Evolutionary conservation across 2,329 filamentous ascomycete genomes (phyloP).

Genomic region (Curvularia hawaiiensis): DNA sequence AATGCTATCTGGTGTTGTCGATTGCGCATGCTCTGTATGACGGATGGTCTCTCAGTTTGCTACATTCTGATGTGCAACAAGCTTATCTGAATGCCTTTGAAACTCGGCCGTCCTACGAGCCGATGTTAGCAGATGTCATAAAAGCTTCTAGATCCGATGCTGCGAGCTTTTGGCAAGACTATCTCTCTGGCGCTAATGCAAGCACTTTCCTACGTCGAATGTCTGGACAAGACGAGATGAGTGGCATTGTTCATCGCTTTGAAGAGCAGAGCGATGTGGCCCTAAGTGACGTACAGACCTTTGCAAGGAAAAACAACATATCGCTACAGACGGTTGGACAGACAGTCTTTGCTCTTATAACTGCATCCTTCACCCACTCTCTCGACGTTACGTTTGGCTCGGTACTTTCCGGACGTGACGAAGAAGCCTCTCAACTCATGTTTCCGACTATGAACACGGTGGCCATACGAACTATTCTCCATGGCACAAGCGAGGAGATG

Average conservation of each 20-base stretch:
- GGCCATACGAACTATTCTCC: conserved; percentile 72
- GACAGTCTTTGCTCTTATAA: conserved; percentile 73
- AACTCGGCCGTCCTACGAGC: conserved; percentile 56
- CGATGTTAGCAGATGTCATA: conserved; percentile 62
- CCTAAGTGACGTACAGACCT: conserved; percentile 53
- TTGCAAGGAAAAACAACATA: conserved; percentile 71
- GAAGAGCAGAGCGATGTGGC: conserved; percentile 55
- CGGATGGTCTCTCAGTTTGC: conserved; percentile 77
- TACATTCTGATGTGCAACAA: conserved; percentile 72
- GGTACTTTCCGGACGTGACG: conserved; percentile 83
- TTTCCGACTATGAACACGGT: conserved; percentile 96
- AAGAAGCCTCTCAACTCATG: conserved; percentile 68
- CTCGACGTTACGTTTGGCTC: conserved; percentile 83
- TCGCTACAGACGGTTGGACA: conserved; percentile 79
- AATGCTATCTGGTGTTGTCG: conserved; percentile 64
- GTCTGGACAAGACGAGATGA: neutral
- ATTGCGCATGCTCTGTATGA: conserved; percentile 90
- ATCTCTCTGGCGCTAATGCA: conserved; percentile 60
- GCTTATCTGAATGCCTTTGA: conserved; percentile 61
- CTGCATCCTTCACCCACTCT: conserved; percentile 66
- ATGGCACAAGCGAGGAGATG: conserved; percentile 69
- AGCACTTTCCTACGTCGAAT: conserved; percentile 47
- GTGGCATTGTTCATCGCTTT: conserved; percentile 47
- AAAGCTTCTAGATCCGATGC: conserved; percentile 55
- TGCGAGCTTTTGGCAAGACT: conserved; percentile 72